A percentile compares a stretch with the other conserved stretches of the same genome.
phyloP scores from a whole-genome alignment of 139 green algal species.

The Micractinium sp. region DNA sequence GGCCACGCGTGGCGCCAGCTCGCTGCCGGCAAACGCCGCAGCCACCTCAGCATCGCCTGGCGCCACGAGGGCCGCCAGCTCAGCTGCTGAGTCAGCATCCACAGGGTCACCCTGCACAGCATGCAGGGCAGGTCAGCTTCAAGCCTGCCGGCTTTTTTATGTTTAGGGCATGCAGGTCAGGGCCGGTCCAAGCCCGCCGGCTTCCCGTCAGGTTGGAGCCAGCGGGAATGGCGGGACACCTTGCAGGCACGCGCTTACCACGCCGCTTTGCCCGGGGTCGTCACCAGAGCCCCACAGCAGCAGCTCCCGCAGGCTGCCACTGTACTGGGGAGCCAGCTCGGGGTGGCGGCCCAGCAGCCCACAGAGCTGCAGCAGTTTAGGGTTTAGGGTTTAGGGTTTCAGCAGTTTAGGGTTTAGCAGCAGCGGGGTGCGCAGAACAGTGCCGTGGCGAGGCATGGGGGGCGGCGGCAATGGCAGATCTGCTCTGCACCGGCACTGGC shows the following conservation, averaged over 20 bases:
- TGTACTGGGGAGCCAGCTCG: conserved; percentile 49
- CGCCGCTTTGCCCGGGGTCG: conserved; percentile 5
- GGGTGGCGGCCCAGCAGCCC: conserved; percentile 41
- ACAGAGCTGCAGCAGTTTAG: conserved; percentile 62
- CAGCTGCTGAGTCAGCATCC: conserved; percentile 13
- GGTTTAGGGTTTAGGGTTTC: no score
- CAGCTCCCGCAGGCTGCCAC: conserved; percentile 44
- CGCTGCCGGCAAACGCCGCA: conserved; percentile 10
- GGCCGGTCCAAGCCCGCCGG: no score
- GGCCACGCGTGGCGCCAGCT: conserved; percentile 57
- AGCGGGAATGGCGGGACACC: no score
- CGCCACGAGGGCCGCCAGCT: conserved; percentile 41
- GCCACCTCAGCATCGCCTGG: conserved; percentile 32
- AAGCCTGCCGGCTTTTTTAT: no score
- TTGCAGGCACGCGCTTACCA: conserved; percentile 10
- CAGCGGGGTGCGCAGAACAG: background rate
- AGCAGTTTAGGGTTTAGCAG: no score
- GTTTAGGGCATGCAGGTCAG: no score
- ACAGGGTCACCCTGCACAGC: conserved; percentile 5
- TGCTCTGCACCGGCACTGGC: no score
- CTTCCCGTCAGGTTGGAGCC: no score
- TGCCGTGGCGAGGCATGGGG: no score
- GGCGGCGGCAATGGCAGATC: background rate
- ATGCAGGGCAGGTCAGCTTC: no score
- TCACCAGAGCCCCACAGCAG: conserved; percentile 57